Conservation (phyloP, 202 grass and related monocot genomes). For the Eragrostis tef region DNA sequence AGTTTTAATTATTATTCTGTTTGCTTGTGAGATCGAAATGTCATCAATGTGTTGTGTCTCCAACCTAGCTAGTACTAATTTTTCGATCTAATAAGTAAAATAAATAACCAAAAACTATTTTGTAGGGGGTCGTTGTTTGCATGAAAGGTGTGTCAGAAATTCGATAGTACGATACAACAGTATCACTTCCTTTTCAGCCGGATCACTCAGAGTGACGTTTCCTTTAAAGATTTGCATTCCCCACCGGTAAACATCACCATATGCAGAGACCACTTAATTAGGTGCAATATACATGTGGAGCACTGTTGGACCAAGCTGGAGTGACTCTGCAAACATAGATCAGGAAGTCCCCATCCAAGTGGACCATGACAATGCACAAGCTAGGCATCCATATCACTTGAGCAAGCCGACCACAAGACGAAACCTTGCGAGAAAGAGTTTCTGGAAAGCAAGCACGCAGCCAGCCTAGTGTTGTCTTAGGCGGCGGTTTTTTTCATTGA, state of each 20-base stretch:
- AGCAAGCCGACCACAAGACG: background rate
- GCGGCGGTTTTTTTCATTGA: constrained; percentile 47
- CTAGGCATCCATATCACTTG: constrained; percentile 23
- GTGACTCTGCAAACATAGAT: background rate
- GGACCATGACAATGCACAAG: constrained; percentile 27
- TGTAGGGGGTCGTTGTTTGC: background rate
- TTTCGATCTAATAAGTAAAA: no score
- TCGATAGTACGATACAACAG: background rate
- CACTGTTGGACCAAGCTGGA: constrained; percentile 49
- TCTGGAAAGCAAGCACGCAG: constrained; percentile 27
- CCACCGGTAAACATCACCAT: constrained; percentile 16
- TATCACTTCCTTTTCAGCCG: constrained; percentile 38
- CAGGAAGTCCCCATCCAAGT: constrained; percentile 3
- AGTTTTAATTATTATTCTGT: no score
- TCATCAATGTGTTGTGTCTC: no score
- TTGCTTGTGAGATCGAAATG: no score
- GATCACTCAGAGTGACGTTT: constrained; percentile 30
- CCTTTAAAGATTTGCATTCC: constrained; percentile 39
- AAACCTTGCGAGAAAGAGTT: constrained; percentile 27
- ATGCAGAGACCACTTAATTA: background rate
- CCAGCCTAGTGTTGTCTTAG: constrained; percentile 28
- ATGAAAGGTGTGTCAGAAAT: constrained; percentile 15
- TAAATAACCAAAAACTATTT: no score
- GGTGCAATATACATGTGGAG: constrained; percentile 52
- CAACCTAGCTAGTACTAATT: no score